Evolutionary conservation across 495 filamentous ascomycete species (phyloP), one percentile per base, ranked within the genome.

Genomic region (Penicillium cataractarum): DNA sequence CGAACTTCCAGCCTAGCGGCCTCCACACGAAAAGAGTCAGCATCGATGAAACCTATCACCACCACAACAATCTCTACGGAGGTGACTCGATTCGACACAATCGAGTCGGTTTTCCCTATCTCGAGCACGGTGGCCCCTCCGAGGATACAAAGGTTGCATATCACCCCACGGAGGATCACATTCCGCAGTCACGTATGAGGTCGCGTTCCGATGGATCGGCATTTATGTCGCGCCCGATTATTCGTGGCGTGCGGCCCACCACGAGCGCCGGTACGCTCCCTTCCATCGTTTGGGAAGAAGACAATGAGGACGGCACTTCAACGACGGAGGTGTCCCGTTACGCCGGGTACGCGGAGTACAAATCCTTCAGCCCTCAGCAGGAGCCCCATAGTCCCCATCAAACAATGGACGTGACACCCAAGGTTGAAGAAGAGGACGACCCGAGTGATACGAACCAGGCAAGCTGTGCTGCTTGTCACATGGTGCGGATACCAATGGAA

Each of bases 381-480:
- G 61, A 56, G 27, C 22, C 58, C 39, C 52, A 40, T 17, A 9
- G 40, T 19, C 22, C 60, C 22, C 61, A 55, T 8, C 44, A 65
- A 15, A 48, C 70, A 39, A 57, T 56, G 24, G 46, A 58, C 15
- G 37, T 60, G 24, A 60, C 67, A 2, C 68, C 73, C 13, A 77
- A 77, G 61, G 31, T 62, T 24, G 76, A 78, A 61, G 74, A 78
- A 57, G 74, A 76, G 15, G 70, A 73, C 57, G 71, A 57, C 13
- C 29, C 29, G 54, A 65, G 42, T 60, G 68, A 71, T 24, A 51
- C 72, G 35, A 72, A 65, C 44, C 76, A 81, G 61, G 80, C 82
- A 58, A 78, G 76, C 61, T 85, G 82, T 61, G 80, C 78, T 15
- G 76, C 78, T 31, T 85, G 82, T 58, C 80, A 83, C 46, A 70